phyloP scores from a whole-genome alignment of 2,329 filamentous ascomycete species.

The Seiridium cupressi region DNA sequence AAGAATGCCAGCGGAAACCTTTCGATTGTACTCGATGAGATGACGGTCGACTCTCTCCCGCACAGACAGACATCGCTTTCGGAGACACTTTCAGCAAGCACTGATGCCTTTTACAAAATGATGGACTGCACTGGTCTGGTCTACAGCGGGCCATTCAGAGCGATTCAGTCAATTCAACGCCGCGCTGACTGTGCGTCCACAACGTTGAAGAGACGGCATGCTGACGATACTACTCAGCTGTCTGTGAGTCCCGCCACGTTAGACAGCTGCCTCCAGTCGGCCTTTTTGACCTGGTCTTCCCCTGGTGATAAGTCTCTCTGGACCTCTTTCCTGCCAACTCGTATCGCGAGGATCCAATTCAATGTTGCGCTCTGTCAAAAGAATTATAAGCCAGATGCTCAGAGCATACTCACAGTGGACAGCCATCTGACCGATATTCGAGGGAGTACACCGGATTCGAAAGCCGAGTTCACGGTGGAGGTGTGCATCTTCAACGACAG shows the following conservation, averaged over 20 bases:
- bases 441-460: conserved; percentile 18
- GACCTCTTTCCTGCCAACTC: conserved; percentile 38
- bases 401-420: conserved; percentile 32
- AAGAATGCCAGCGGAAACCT: conserved; percentile 33
- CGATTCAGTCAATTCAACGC: conserved; percentile 30
- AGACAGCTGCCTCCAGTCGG: conserved; percentile 39
- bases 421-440: conserved; percentile 15
- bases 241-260: conserved; percentile 37
- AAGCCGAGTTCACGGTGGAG: conserved; percentile 26
- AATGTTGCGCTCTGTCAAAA: conserved; percentile 28
- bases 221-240: conserved; percentile 33
- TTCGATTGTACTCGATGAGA: conserved; percentile 28
- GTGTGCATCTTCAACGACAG: conserved; percentile 25
- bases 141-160: conserved; percentile 38
- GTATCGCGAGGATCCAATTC: conserved; percentile 33
- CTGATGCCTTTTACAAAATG: conserved; percentile 37
- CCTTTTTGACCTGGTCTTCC: conserved; percentile 38
- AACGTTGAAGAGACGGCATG: conserved; percentile 27
- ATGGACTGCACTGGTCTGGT: conserved; percentile 35
- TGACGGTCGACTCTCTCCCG: conserved; percentile 25
- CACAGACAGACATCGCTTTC: conserved; percentile 15
- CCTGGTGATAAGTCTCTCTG: conserved; percentile 40
- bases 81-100: conserved; percentile 29
- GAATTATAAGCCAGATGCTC: conserved; percentile 3
- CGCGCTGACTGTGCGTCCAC: conserved; percentile 33